Evolutionary conservation across 1,284 basidiomycete species (phyloP), one percentile per base, ranked within the genome.

Genomic region (Melampsora americana): DNA sequence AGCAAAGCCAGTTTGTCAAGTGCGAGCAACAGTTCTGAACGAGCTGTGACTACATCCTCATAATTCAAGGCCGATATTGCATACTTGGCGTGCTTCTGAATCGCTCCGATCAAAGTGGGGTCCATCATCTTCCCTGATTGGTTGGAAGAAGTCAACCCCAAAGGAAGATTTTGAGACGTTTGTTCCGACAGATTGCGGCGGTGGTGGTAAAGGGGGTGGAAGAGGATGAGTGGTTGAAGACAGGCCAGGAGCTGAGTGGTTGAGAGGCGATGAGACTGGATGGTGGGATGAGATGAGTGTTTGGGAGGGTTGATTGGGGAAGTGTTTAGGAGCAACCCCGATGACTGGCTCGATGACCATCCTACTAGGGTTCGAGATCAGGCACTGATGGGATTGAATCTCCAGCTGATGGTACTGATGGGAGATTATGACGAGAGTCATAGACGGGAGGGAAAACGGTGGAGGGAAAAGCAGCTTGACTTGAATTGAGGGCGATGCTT

Each of bases 31-130:
- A 96, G 83, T 83, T 96, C 92, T 81, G 87, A 89, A 80, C 87
- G 86, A 28, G 93, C 93, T 79, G 91, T 90, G 79, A 90, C 90
- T 18, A 86, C 86, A 82, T 97, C 94, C 81, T 96, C 94, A 82
- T 93, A 97, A 81, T 96, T 92, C 76, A 97, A 84, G 23, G 94
- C 89, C 26, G 91, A 93, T 77, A 95, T 92, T 7, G 94, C 94
- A 84, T 90, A 95, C 71, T 87, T 87, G 80, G 92, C 93, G 80
- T 95, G 93, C 82, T 92, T 95, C 85, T 96, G 93, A 30, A 87
- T 88, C 79, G 89, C 88, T 35, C 89, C 86, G 48, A 94, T 87
- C 74, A 87, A 79, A 68, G 83, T 83, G 0, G 90, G 88, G 2
- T 90, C 89, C 62, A 91, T 83, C 53, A 56, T 56, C 53, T n/a